Evolutionary conservation across 108 stramenopile genomes (phyloP).

Genomic region (Nannochloropsis granulata): DNA sequence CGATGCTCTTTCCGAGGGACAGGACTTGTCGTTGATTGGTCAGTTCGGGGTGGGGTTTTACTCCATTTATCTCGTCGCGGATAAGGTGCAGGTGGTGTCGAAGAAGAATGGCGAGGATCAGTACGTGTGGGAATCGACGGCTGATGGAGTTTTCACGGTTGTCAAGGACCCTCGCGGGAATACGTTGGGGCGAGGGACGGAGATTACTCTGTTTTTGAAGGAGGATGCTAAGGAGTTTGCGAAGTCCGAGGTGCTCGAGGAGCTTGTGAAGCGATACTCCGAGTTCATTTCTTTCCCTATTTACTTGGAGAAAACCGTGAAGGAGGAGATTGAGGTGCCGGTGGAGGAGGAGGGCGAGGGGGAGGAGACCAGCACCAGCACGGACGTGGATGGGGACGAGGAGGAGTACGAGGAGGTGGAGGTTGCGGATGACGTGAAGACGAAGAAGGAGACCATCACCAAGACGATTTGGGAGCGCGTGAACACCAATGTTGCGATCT

Average conservation of each 20-base stretch:
- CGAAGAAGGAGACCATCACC: conserved; percentile 58
- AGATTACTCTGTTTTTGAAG: conserved; percentile 96
- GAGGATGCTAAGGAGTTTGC: conserved; percentile 62
- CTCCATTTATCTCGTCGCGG: conserved; percentile 81
- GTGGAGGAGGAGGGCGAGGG: conserved; percentile 46
- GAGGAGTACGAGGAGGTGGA: conserved; percentile 18
- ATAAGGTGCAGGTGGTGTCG: conserved; percentile 75
- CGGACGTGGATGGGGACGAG: conserved; percentile 52
- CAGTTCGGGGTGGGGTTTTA: conserved; percentile 99
- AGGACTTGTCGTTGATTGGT: conserved; percentile 78
- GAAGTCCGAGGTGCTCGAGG: conserved; percentile 38
- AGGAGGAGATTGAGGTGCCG: conserved; percentile 46
- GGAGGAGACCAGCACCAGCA: conserved; percentile 38
- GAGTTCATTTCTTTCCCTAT: conserved; percentile 99
- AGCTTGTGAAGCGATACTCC: conserved; percentile 80
- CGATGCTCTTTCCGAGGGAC: conserved; percentile 68
- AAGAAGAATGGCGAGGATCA: conserved; percentile 83
- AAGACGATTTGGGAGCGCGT: conserved; percentile 74
- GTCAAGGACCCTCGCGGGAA: conserved; percentile 84
- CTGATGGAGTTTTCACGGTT: conserved; percentile 67
- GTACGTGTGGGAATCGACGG: conserved; percentile 89
- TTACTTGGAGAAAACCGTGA: conserved; percentile 46
- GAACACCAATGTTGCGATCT: conserved; percentile 88
- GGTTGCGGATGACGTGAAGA: conserved; percentile 27
- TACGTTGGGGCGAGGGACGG: conserved; percentile 92